Conservation (phyloP, 257 asterid genomes). For the Capsicum baccatum region DNA sequence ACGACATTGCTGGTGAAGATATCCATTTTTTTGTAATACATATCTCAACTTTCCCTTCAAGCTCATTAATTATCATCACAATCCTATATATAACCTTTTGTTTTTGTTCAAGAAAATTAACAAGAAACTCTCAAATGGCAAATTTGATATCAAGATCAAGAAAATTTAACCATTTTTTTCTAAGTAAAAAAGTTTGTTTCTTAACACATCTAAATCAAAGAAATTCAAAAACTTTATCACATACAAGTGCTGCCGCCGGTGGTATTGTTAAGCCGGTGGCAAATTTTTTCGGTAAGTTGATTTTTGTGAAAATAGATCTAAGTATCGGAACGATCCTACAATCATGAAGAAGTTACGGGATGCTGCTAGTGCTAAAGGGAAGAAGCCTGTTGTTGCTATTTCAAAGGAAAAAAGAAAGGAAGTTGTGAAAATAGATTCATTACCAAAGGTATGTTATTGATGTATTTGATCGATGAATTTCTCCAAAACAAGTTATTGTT, state of each 20-base stretch:
- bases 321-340: too few species aligned
- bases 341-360: too few species aligned
- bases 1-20: too few species aligned
- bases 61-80: neutral
- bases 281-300: constrained; percentile 27
- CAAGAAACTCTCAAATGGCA: constrained; percentile 44
- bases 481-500: too few species aligned
- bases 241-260: constrained; percentile 28
- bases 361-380: too few species aligned
- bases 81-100: neutral
- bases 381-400: too few species aligned
- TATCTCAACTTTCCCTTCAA: neutral
- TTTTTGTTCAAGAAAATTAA: neutral
- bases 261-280: neutral
- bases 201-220: constrained; percentile 23
- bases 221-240: neutral
- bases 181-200: neutral
- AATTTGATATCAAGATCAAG: constrained; percentile 57
- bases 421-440: too few species aligned
- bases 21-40: neutral
- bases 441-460: too few species aligned
- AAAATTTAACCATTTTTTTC: constrained; percentile 35
- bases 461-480: too few species aligned
- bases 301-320: too few species aligned
- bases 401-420: too few species aligned